Evolutionary conservation across 2,329 filamentous ascomycete genomes (phyloP), one percentile per base, ranked within the genome.

Genomic region (Cytospora paraplurivora): DNA sequence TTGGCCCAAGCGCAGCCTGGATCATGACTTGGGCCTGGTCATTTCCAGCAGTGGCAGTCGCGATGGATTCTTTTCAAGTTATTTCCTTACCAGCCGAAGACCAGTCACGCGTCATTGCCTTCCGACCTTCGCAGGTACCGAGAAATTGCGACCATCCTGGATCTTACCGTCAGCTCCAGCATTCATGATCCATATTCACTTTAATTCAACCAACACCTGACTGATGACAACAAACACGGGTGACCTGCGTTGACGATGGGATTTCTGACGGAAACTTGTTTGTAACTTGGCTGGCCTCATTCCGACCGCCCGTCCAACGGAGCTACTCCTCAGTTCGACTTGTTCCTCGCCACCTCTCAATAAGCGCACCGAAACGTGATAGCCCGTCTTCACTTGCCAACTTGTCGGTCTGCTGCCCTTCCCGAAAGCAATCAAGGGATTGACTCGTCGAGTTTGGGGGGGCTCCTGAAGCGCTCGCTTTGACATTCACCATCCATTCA

Each of bases 11-110:
- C 59, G 54, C 59, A 53, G 59, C 59, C 59, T 44, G 34, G n/a
- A 27, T 38, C 51, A 55, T 19, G 58, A 52, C 49, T 27, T 55
- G 51, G 51, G 59, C 54, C 51, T 49, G 59, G 38, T 32, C 59
- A 50, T 55, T 61, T 61, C 59, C 58, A 55, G 51, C 59, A 61
- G 49, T 55, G 54, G 59, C 59, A 61, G 49, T 55, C 59, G 59
- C 51, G 59, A 61, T 61, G 51, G 51, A 44, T 61, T 61, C 59
- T 61, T 27, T 55, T 33, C 59, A 61, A 38, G 38, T 55, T 61
- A 33, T 61, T 61, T 61, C 59, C 37, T 41, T 61, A 61, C 51
- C 51, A 47, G 59, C 32, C 37, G 55, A 34, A 35, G 51, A 37
- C 15, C 33, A 27, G 51, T 49, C 33, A 61, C 59, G 59, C 41